phyloP scores from a whole-genome alignment of 495 filamentous ascomycete species.

The Lasiosphaeriaceae sp. region DNA sequence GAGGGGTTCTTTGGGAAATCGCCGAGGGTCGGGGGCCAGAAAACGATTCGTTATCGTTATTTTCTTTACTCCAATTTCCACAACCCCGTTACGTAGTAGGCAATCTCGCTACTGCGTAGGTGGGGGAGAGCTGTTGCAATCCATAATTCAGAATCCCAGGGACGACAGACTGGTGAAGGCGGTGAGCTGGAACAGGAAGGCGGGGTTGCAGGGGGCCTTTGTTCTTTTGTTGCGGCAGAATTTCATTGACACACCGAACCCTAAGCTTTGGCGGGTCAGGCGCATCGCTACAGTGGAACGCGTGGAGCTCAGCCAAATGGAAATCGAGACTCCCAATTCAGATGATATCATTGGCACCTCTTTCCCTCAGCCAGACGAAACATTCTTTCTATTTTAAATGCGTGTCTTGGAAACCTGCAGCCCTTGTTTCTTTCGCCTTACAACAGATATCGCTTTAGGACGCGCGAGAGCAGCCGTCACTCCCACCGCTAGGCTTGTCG shows the following conservation, averaged over 20 bases:
- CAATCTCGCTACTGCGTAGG: not conserved
- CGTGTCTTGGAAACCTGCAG: no score
- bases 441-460: not conserved
- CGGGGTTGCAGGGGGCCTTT: not conserved
- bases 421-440: not conserved
- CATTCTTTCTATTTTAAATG: no score
- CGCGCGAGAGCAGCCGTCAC: not conserved
- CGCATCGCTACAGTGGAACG: conserved; percentile 1
- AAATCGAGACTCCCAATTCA: not conserved
- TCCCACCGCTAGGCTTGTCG: not conserved
- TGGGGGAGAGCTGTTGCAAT: not conserved
- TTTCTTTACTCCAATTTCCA: not conserved
- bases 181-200: not conserved
- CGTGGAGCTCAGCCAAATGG: not conserved
- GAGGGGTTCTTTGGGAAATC: not conserved
- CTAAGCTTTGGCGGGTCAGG: not conserved
- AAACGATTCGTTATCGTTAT: conserved; percentile 1
- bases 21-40: conserved; percentile 4
- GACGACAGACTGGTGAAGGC: not conserved
- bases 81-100: not conserved
- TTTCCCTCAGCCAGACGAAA: not conserved
- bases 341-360: not conserved
- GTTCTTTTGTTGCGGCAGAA: not conserved
- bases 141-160: not conserved
- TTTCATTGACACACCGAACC: no score